Evolutionary conservation across 257 asterid species (phyloP), one percentile per base, ranked within the genome.

Genomic region (Oldenlandia corymbosa): DNA sequence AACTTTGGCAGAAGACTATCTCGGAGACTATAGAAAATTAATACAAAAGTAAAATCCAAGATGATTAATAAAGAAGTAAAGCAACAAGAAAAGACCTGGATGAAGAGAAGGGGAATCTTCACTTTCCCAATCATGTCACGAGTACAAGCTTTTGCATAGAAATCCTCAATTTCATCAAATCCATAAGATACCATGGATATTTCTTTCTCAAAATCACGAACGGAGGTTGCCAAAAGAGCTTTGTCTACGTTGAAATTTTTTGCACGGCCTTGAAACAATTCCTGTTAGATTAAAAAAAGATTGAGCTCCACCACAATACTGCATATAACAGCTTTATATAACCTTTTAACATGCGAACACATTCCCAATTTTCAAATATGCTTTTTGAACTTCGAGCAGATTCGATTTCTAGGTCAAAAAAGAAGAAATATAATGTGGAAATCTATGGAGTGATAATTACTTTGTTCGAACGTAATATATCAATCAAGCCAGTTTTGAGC

Each of bases 101-200:
- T 82, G 67, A 87, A 92, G 64, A 92, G 91, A 78, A 85, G 84
- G 67, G 99, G 99, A 73, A 92, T 79, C 85, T 85, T 85, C 82
- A 92, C 91, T 72, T 79, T 79, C 68, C 88, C 86, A 55, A 89
- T 81, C 72, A 85, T 75, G 72, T 84, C 79, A 55, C 88, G 76
- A 21, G 97, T 84, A 79, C 99, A 87, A 75, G 88, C 87, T 73
- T 85, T 79, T 46, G 81, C 91, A 81, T 92, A 92, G 65, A 89
- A 92, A 58, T 89, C 82, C 60, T 84, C 94, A 48, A 92, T 72
- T 45, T 79, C 68, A 68, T 83, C 78, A 68, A 76, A 84, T 66
- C 97, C 97, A 75, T 84, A 77, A 61, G 97, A 81, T 45, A 90
- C 87, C 88, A 89, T 84, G 42, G 99, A 87, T 75, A 92, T 84